Base-by-base conservation (phyloP, 2,329 filamentous ascomycete species). In the Emericellopsis cladophorae region DNA sequence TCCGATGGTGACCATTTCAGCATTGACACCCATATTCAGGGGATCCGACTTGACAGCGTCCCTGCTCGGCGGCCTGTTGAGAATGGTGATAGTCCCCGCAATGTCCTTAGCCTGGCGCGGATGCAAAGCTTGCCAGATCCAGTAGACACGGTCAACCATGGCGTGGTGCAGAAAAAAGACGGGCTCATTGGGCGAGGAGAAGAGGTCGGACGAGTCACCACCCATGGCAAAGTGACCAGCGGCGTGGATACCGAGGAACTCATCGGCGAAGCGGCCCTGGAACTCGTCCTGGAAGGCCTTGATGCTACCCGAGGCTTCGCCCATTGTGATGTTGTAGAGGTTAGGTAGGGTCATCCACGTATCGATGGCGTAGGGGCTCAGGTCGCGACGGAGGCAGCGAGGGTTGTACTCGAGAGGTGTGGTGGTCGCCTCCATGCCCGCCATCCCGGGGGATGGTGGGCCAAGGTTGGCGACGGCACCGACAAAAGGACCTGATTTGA, bases 371-470 rank as follows among this genome's bases (percentile, higher is more conserved):
- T 49, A 41, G 39, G 49, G 44, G n/a, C 51, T 58, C 39, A 66
- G 56, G 46, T 64, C 67, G 24, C 65, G 61, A 31, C 59, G 57
- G 33, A 70, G 54, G 51, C 66, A 66, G 37, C 66, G 62, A 18
- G 65, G 62, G 54, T 70, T 69, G 48, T 64, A 57, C 40, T 55
- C 47, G 12, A 42, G 37, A 16, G 29, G 37, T 24, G 31, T 31
- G 29, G 35, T 31, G 31, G 21, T 35, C 11, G 41, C 36, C 16
- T 40, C 41, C 21, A 35, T 35, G 31, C 41, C 41, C 16, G 34
- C 32, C 33, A 29, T 44, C 21, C 44, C 47, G 15, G 49, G 48
- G 21, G 47, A 36, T 12, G 54, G 45, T 4, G 56, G 56, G 5
- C 57, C 56, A 22, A 60, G 44, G 39, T 52, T 52, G 26, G 58